Evolutionary conservation across 495 filamentous ascomycete species (phyloP).

Genomic region (Trichocladium uniseriatum): DNA sequence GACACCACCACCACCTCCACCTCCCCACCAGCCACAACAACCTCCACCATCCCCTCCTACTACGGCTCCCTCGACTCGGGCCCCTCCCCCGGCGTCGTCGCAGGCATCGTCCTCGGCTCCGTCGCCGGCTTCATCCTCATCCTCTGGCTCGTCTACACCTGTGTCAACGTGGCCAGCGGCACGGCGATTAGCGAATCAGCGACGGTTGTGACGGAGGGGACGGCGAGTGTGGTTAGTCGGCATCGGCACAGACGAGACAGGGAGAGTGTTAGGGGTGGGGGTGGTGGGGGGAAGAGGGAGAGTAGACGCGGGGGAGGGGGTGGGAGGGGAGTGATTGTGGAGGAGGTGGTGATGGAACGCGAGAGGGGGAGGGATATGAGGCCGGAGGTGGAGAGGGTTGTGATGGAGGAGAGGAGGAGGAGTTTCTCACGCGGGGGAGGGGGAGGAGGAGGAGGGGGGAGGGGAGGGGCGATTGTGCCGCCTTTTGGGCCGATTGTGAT

Average conservation of each 20-base stretch:
- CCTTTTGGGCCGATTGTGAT: slow-evolving; percentile 10
- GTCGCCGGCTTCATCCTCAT: slow-evolving; percentile 76
- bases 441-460: slow-evolving; percentile 19
- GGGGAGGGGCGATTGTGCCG: slow-evolving; percentile 8
- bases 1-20: slow-evolving; percentile 2
- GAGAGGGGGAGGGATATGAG: background rate
- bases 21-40: background rate
- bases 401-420: slow-evolving; percentile 29
- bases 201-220: background rate
- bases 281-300: slow-evolving; percentile 18
- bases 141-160: slow-evolving; percentile 64
- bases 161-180: slow-evolving; percentile 41
- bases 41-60: slow-evolving; percentile 48
- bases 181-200: background rate
- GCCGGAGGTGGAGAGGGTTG: slow-evolving; percentile 24
- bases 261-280: slow-evolving; percentile 12
- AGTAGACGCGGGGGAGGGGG: slow-evolving; percentile 30
- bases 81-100: slow-evolving; percentile 63
- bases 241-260: slow-evolving; percentile 30
- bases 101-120: slow-evolving; percentile 71
- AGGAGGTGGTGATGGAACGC: slow-evolving; percentile 23
- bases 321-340: slow-evolving; percentile 23
- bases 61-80: slow-evolving; percentile 54
- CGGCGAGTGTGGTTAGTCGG: slow-evolving; percentile 11
- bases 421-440: slow-evolving; percentile 8